These are phyloP conservation scores for Trametes pubescens DNA, from an alignment of 1,284 basidiomycete genomes.

Conservation along the genomic window DNA sequence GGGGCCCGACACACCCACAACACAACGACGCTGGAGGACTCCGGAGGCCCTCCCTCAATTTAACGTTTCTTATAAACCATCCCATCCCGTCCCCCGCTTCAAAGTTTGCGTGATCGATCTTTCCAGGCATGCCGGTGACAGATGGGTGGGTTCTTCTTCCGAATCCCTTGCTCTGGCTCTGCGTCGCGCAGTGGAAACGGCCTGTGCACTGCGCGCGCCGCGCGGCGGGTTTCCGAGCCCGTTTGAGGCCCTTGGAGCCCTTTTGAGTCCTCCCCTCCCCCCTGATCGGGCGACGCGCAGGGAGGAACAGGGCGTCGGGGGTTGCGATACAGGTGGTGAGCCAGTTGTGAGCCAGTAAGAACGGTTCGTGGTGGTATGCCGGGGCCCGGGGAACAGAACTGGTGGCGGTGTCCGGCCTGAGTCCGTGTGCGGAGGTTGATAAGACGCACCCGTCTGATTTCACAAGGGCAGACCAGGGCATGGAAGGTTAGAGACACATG, in stretches of 20 bases:
- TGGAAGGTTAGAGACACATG: not conserved
- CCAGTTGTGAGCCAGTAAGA: too few relatives aligned
- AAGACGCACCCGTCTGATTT: not conserved
- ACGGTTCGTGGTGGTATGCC: too few relatives aligned
- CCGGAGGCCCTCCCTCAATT: conserved; percentile 15
- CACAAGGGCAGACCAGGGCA: too few relatives aligned
- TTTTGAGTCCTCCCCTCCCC: not conserved
- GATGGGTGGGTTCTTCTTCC: not conserved
- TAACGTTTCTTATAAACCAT: not conserved
- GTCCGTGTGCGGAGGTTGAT: not conserved
- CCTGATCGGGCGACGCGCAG: too few relatives aligned
- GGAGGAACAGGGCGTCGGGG: too few relatives aligned
- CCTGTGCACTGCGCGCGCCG: too few relatives aligned
- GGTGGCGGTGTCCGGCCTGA: not conserved
- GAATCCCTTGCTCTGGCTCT: too few relatives aligned
- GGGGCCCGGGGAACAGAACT: too few relatives aligned
- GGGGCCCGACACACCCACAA: not conserved
- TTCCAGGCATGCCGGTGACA: not conserved
- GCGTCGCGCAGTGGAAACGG: too few relatives aligned
- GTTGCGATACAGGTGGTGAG: not conserved
- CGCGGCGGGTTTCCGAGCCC: too few relatives aligned
- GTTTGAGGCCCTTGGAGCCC: too few relatives aligned
- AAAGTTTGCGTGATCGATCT: not conserved
- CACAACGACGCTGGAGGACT: conserved; percentile 21
- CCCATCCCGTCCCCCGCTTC: not conserved